These are phyloP conservation scores for Lecanosticta acicola DNA, from an alignment of 2,329 filamentous ascomycete genomes.

Conservation along the genomic window DNA sequence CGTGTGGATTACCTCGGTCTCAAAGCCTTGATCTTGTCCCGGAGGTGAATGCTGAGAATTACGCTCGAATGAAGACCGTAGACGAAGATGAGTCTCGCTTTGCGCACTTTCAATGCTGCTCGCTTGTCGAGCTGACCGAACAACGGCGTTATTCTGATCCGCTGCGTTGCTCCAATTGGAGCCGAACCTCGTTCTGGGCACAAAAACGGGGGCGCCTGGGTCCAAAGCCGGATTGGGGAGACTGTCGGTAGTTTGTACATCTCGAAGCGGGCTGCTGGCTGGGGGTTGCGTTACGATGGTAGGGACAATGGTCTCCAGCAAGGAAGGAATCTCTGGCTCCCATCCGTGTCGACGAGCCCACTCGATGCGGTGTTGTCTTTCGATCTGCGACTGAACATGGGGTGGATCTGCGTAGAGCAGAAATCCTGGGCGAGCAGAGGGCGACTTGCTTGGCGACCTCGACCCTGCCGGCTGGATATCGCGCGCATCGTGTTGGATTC, in stretches of 20 bases:
- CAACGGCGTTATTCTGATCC: background rate
- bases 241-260: background rate
- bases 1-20: background rate
- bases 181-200: constrained; percentile 24
- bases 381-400: background rate
- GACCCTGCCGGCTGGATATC: background rate
- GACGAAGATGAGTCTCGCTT: constrained; percentile 15
- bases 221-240: constrained; percentile 18
- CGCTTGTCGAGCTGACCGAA: background rate
- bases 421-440: background rate
- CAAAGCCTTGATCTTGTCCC: constrained; percentile 1
- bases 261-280: background rate
- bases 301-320: background rate
- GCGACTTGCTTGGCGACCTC: background rate
- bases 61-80: constrained; percentile 22
- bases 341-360: background rate
- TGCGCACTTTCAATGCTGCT: background rate
- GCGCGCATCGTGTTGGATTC: background rate
- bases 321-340: background rate
- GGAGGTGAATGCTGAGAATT: constrained; percentile 11
- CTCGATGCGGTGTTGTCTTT: constrained; percentile 2
- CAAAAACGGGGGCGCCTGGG: constrained; percentile 27
- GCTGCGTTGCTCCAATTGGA: constrained; percentile 2
- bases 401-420: background rate
- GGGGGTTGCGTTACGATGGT: constrained; percentile 2